Base-by-base conservation (phyloP, 495 filamentous ascomycete genomes). In the Penicillium diatomitis region DNA sequence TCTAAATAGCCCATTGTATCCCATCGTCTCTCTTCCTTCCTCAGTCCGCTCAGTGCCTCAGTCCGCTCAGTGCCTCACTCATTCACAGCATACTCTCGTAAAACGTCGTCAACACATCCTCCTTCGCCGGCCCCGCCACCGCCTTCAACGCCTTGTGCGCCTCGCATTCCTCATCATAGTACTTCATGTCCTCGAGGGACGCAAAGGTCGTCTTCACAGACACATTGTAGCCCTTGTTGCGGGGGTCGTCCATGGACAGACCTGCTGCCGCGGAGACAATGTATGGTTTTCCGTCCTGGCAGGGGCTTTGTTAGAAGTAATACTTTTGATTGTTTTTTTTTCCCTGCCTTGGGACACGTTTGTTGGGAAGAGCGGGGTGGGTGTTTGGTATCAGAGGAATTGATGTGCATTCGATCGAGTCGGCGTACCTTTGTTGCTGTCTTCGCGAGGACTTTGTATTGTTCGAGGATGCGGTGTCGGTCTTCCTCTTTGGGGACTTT, bases 201-300 rank as follows among this genome's bases (percentile, higher is more conserved):
- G 73, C 72, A 52, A 88, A 88, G 38, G 72, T 73, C 44, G 72
- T 76, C 56, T 78, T 73, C 8, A 76, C 74, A 6, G 75, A 70
- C 36, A 87, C 47, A 5, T 77, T 87, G 67, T 67, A 86, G n/a
- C 83, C 85, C 55, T 81, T 70, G 53, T 73, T 76, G 4, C 80
- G 75, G 3, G 73, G 67, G 55, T 86, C 80, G 1, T 67, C 57
- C 52, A 73, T 56, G 4, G 75, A 66, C 9, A 55, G 50, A 5
- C 72, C 72, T 2, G 72, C 78, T 31, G 62, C 60, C 6, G 73
- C 58, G 44, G 57, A 55, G 43, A 79, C 50, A 56, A 87, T 84
- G 59, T 86, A 88, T 2, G 81, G 83, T 52, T 85, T 80, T 48
- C 76, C 78, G 57, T 82, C 75, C 82, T 86, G 46, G n/a, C 1